Evolutionary conservation across 306 rosid genomes (phyloP), one percentile per base, ranked within the genome.

Genomic region (Inga leiocalycina): DNA sequence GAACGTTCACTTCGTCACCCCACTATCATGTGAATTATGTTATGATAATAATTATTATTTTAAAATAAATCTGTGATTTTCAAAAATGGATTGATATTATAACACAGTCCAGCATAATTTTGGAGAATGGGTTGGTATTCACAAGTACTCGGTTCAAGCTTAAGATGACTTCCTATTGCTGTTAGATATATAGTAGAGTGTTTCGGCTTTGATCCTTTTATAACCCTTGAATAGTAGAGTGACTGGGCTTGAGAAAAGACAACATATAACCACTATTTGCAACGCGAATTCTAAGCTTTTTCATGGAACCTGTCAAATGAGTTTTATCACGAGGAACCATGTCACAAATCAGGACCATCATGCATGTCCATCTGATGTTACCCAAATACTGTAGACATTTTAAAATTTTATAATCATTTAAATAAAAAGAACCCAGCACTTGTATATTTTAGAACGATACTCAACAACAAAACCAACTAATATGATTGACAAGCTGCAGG

Each of bases 91-190:
- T 20, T 57, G 64, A 20, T 8, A 20, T 57, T 19, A n/a, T 7
- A 20, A 54, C 11, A 54, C 3, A 54, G 24, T 2, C 11, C 27
- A n/a, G 2, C 64, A 20, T 20, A 57, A 57, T 57, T n/a, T 57
- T 57, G 62, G 24, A 20, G 10, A 6, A 8, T 8, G 27, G 24
- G 22, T 52, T 54, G 61, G 51, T 51, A 15, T 95, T 72, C 85
- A 86, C n/a, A 56, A 81, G 74, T 76, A 82, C 24, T 27, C 13
- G 12, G 69, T 7, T 44, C 20, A 30, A 12, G 39, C 8, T 12
- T 64, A 27, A 61, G 34, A n/a, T 22, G 35, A 12, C 11, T 9
- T 10, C 8, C 24, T 8, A 6, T 20, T 56, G 24, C n/a, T 24
- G 27, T 24, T 24, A 24, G 27, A 24, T 52, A 19, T 8, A 20